phyloP scores from a whole-genome alignment of 73 alveolate species.

The Paramecium biaurelia region DNA sequence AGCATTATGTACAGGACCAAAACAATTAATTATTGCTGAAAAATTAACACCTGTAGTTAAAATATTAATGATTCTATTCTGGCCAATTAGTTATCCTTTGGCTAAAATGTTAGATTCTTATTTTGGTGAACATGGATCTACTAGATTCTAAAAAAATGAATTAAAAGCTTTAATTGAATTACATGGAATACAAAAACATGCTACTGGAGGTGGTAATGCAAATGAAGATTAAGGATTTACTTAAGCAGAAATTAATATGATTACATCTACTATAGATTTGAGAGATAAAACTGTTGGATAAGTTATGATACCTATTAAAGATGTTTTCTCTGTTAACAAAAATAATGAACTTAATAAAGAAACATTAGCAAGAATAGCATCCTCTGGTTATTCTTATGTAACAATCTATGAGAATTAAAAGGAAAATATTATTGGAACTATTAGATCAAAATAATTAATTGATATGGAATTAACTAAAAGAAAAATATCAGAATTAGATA shows the following conservation, averaged over 20 bases:
- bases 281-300: conserved; percentile 62
- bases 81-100: conserved; percentile 75
- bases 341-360: conserved; percentile 64
- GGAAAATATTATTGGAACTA: conserved; percentile 73
- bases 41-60: conserved; percentile 86
- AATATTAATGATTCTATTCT: conserved; percentile 68
- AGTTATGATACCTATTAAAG: conserved; percentile 70
- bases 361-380: conserved; percentile 60
- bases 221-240: conserved; percentile 64
- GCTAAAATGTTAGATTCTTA: conserved; percentile 74
- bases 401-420: conserved; percentile 69
- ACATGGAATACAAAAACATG: background rate
- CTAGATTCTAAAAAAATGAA: conserved; percentile 49
- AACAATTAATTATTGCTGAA: conserved; percentile 87
- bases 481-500: conserved; percentile 3
- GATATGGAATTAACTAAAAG: background rate
- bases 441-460: conserved; percentile 60
- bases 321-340: conserved; percentile 50
- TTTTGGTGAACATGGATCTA: conserved; percentile 66
- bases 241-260: conserved; percentile 69
- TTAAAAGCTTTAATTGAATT: conserved; percentile 40
- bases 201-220: background rate
- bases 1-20: conserved; percentile 97
- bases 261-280: conserved; percentile 71
- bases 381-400: conserved; percentile 76